phyloP scores from a whole-genome alignment of 2,329 filamentous ascomycete species.

The Pseudohalonectria lignicola region DNA sequence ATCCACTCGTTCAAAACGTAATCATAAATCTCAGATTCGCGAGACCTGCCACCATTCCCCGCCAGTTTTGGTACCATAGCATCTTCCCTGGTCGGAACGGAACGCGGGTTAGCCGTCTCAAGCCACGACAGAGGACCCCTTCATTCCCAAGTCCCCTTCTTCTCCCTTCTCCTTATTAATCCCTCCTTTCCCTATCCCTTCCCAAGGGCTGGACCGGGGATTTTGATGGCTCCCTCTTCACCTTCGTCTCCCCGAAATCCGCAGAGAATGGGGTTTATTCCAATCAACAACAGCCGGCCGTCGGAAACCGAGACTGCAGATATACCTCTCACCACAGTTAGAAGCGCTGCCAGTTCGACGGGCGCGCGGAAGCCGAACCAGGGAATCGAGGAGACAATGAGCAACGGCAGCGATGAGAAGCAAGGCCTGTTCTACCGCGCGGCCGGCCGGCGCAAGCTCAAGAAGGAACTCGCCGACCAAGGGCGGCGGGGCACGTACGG shows the following conservation, averaged over 20 bases:
- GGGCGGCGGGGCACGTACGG: slow-evolving; percentile 32
- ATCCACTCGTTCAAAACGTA: too few relatives aligned
- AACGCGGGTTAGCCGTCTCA: neutral
- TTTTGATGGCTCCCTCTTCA: neutral
- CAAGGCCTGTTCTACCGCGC: slow-evolving; percentile 15
- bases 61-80: too few relatives aligned
- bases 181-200: too few relatives aligned
- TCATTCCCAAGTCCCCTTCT: neutral
- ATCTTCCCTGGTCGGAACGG: too few relatives aligned
- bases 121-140: neutral
- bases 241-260: slow-evolving; percentile 9
- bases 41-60: too few relatives aligned
- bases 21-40: too few relatives aligned
- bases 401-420: slow-evolving; percentile 39
- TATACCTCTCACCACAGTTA: slow-evolving; percentile 45
- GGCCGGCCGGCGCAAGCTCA: slow-evolving; percentile 37
- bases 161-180: neutral
- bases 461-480: slow-evolving; percentile 25
- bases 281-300: slow-evolving; percentile 21
- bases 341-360: slow-evolving; percentile 41
- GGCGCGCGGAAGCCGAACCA: slow-evolving; percentile 26
- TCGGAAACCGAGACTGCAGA: slow-evolving; percentile 23
- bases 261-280: slow-evolving; percentile 30
- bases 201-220: neutral
- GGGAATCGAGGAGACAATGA: slow-evolving; percentile 16